Conservation (phyloP, 371 early-diverging fungal genomes). For the Thermomucor indicae-seudaticae region DNA sequence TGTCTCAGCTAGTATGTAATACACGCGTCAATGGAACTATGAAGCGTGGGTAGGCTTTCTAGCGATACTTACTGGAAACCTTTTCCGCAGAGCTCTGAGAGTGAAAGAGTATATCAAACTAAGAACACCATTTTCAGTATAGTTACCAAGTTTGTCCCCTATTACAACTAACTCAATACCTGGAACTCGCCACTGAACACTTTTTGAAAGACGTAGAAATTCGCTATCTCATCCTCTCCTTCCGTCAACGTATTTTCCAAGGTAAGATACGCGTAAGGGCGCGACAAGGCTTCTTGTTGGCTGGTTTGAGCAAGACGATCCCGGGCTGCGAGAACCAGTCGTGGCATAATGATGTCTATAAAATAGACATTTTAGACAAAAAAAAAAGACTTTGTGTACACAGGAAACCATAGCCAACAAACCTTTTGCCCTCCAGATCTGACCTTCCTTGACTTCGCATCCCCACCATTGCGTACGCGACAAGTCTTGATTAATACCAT, state of each 20-base stretch:
- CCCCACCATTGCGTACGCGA: constrained; percentile 48
- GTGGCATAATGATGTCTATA: constrained; percentile 23
- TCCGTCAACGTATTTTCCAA: constrained; percentile 29
- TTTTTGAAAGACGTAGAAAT: constrained; percentile 55
- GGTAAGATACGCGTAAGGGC: constrained; percentile 31
- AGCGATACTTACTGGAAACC: constrained; percentile 18
- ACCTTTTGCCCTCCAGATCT: constrained; percentile 52
- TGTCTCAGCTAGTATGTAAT: constrained; percentile 15
- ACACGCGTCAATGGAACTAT: too few relatives aligned
- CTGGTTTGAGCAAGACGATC: constrained; percentile 7
- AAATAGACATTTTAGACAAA: not conserved
- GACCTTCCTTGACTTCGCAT: constrained; percentile 27
- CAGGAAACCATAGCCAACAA: not conserved
- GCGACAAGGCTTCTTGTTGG: constrained; percentile 20
- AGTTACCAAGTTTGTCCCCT: too few relatives aligned
- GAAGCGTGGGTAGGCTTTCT: not conserved
- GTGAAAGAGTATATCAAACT: constrained; percentile 61
- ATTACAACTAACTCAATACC: constrained; percentile 38
- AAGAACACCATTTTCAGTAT: too few relatives aligned
- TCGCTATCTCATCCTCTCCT: constrained; percentile 41
- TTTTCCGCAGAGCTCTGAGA: constrained; percentile 35
- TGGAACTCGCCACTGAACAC: constrained; percentile 54
- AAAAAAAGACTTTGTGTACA: not conserved
- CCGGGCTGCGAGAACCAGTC: constrained; percentile 19
- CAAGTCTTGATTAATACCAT: constrained; percentile 23